Conservation (phyloP, 2,329 filamentous ascomycete genomes). For the Arachnomyces sp. region DNA sequence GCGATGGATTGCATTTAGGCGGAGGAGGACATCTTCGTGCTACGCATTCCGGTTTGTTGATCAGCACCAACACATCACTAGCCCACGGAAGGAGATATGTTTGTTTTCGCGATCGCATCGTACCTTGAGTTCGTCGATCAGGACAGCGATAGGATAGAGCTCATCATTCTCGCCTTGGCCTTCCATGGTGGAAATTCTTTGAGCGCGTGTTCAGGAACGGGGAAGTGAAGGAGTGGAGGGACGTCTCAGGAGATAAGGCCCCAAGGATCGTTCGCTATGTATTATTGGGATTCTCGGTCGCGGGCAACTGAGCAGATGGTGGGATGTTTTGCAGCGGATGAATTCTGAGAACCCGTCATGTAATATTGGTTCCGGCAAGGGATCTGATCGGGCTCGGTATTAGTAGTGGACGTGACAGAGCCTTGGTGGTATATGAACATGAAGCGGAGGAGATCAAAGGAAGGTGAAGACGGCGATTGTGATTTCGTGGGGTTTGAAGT, state of each 20-base stretch:
- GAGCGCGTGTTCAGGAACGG: constrained; percentile 16
- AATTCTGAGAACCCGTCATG: not conserved
- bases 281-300: not conserved
- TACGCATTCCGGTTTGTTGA: constrained; percentile 31
- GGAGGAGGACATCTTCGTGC: constrained; percentile 97
- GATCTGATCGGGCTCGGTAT: not conserved
- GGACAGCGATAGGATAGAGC: constrained; percentile 98
- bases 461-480: too few species aligned
- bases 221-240: constrained; percentile 19
- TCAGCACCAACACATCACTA: constrained; percentile 2
- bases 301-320: not conserved
- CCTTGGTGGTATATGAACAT: too few species aligned
- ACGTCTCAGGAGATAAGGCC: constrained; percentile 25
- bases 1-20: constrained; percentile 96
- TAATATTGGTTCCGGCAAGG: not conserved
- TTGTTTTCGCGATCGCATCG: constrained; percentile 4
- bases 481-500: too few species aligned
- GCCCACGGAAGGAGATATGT: constrained; percentile 2
- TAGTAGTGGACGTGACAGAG: too few species aligned
- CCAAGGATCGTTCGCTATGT: constrained; percentile 21
- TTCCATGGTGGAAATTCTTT: constrained; percentile 64
- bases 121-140: constrained; percentile 99
- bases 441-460: too few species aligned
- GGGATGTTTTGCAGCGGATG: not conserved
- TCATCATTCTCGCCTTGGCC: constrained; percentile 88